Evolutionary conservation across 2,329 filamentous ascomycete species (phyloP), one percentile per base, ranked within the genome.

Genomic region (Diplodia corticola): DNA sequence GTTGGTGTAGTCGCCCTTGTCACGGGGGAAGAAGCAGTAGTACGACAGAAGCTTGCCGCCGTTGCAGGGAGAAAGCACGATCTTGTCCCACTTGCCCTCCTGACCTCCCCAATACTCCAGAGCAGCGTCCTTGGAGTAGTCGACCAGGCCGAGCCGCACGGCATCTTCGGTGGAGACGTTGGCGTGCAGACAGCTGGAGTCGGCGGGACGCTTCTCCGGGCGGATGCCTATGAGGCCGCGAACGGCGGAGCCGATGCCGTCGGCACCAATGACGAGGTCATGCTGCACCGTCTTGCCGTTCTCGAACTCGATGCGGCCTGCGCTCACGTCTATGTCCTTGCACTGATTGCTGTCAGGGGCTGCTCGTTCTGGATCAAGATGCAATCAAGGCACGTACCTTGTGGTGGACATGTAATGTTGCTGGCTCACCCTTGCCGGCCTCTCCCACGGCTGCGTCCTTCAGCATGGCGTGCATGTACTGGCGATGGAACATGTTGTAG

Each of bases 81-180:
- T 90, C 81, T 91, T 91, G 75, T 90, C 85, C 57, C 57, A 61
- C 81, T 81, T 86, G 71, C 85, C 86, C 65, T 88, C 85, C 63
- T 87, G 84, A 1, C 89, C 89, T 28, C 89, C 89, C 88, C 88
- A 91, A 79, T 89, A 91, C 74, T 91, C 86, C 0, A 91, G 79
- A 0, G 88, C 88, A 28, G 75, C 80, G 76, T 90, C 75, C 37
- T 82, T 72, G 0, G 86, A 86, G 76, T 89, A 90, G 73, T 90
- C 86, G 35, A 86, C 82, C 0, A 90, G 81, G 2, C 88, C 88
- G 0, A 85, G 78, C 66, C 80, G 80, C 33, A 86, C 81, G 0
- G 85, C 86, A n/a, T 88, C 82, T 44, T 85, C 84, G 0, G 87
- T 88, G 22, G 76, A 76, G 65, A 91, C 86, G 72, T 89, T 91